A percentile compares a stretch with the other conserved stretches of the same genome.
Evolutionary conservation across 176 grass and related monocot species (phyloP).

Genomic region (Hyparrhenia diplandra): DNA sequence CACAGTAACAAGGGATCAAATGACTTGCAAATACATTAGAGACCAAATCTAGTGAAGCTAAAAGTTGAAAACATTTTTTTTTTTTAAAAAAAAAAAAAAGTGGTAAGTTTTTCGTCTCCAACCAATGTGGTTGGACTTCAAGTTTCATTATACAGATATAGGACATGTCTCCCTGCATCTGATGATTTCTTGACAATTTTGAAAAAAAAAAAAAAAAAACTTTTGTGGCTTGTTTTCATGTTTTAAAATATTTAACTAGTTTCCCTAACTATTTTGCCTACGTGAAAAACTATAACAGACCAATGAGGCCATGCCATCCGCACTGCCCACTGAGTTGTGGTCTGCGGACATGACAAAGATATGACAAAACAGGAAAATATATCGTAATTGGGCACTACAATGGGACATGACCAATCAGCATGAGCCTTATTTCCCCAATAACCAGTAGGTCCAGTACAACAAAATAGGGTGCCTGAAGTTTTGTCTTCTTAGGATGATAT

Average conservation of each 20-base stretch:
- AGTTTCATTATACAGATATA: not conserved
- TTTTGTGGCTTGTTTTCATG: not conserved
- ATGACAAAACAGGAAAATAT: not conserved
- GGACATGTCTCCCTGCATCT: not conserved
- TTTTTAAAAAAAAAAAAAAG: not conserved
- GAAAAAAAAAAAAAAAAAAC: too few relatives aligned
- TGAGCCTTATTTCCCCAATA: not conserved
- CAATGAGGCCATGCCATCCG: not conserved
- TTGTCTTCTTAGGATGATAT: not conserved
- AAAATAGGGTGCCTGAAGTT: not conserved
- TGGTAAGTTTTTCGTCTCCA: not conserved
- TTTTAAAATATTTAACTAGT: not conserved
- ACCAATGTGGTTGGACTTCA: not conserved
- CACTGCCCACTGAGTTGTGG: not conserved
- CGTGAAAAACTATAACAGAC: not conserved
- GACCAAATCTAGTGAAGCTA: not conserved
- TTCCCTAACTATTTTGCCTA: not conserved
- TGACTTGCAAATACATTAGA: not conserved
- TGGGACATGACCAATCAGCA: not conserved
- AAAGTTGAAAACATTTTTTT: not conserved
- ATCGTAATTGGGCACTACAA: not conserved
- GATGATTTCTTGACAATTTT: not conserved
- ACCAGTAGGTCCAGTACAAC: not conserved
- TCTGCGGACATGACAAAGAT: too few relatives aligned
- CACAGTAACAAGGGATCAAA: not conserved